Base-by-base conservation (phyloP, 352 stramenopile genomes). In the Globisporangium yorkense region DNA sequence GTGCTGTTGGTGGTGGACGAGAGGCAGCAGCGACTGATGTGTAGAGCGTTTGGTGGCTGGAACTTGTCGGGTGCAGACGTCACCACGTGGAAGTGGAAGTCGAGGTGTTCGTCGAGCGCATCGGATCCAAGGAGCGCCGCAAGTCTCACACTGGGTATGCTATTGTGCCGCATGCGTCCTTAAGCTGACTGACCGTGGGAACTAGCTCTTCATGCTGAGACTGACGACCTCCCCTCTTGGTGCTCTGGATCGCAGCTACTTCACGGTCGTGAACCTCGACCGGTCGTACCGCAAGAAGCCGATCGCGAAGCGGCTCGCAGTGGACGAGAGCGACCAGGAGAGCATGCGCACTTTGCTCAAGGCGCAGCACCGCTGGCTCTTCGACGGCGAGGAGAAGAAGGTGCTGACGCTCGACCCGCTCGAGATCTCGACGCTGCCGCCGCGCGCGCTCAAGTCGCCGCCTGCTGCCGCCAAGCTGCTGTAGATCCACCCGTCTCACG, bases 331-430 rank as follows among this genome's bases (percentile, higher is more conserved):
- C 43, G 55, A 71, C 46, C 64, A 71, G 43, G 60, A 68, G 39
- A 63, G 55, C 56, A 69, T 71, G 64, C 60, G 53, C 9, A 62
- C 51, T 21, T 21, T 63, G 51, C 46, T 89, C 46, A 89, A 89
- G 65, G 80, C 80, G 31, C 80, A 89, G 57, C 71, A 87, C 53
- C 80, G 77, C 18, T 88, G 75, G 80, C 56, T 77, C 21, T 89
- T 89, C 48, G 77, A 89, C 35, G 72, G 85, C 49, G 72, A 87
- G 61, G 80, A 88, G 52, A 72, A 75, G 57, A 70, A 85, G 51
- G 48, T 90, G 56, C 57, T 81, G 43, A 72, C 66, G 6, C 64
- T 90, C 12, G 65, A 84, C 61, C 80, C 80, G 37, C 72, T 90
- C 29, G 64, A 66, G 21, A 44, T 80, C 40, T 76, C 69, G 15